A percentile compares a stretch with the other conserved stretches of the same genome.
phyloP scores from a whole-genome alignment of 257 asterid species.

The Ajuga chamaepitys region DNA sequence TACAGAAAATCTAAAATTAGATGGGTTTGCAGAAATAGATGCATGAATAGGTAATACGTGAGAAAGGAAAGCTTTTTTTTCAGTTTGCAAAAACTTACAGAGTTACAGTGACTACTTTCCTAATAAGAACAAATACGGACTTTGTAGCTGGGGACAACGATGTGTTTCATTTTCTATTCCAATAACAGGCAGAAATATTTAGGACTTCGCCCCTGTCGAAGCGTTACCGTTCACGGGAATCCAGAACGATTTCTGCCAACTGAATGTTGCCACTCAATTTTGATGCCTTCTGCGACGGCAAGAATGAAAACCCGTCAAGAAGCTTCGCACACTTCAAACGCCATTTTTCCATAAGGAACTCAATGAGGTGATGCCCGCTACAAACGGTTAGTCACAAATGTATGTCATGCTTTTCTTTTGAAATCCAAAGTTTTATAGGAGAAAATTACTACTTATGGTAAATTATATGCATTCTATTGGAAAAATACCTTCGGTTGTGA shows the following conservation, averaged over 20 bases:
- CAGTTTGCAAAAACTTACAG: too few species aligned
- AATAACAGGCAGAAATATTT: too few species aligned
- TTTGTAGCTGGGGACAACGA: too few species aligned
- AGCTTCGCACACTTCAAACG: conserved; percentile 72
- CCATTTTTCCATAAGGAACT: conserved; percentile 90
- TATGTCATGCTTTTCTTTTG: not conserved
- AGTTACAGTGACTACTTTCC: too few species aligned
- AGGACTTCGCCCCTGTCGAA: too few species aligned
- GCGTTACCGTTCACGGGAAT: not conserved
- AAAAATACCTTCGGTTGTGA: conserved; percentile 80
- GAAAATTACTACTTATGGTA: not conserved
- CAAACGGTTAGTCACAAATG: conserved; percentile 12
- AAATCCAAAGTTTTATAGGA: not conserved
- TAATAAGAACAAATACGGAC: too few species aligned
- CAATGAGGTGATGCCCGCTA: conserved; percentile 93
- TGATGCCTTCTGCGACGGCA: conserved; percentile 67
- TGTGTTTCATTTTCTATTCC: too few species aligned
- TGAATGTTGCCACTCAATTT: conserved; percentile 82
- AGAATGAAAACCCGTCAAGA: conserved; percentile 72
- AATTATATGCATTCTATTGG: not conserved
- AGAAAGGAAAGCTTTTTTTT: too few species aligned
- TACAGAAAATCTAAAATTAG: too few species aligned
- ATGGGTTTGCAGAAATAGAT: too few species aligned
- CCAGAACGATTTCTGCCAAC: conserved; percentile 72
- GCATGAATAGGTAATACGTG: too few species aligned